phyloP scores from a whole-genome alignment of 1,139 yeast species.

The Kodamaea suecica region DNA sequence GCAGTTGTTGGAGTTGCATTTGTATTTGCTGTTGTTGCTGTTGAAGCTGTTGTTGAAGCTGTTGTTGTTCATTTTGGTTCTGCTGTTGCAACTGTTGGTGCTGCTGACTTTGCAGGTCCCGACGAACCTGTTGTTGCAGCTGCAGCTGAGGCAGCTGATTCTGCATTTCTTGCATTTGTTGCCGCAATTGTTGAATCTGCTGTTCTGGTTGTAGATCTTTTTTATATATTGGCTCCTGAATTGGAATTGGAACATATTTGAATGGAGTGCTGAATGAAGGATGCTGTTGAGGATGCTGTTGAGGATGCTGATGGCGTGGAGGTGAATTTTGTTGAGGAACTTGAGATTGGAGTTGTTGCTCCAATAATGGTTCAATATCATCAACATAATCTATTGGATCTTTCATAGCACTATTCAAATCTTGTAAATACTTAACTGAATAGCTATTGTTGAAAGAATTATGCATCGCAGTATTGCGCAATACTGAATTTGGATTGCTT shows the following conservation, averaged over 20 bases:
- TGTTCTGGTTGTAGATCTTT: slow-evolving; percentile 9
- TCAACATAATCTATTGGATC: slow-evolving; percentile 32
- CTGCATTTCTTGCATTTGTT: slow-evolving; percentile 5
- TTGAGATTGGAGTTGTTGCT: slow-evolving; percentile 4
- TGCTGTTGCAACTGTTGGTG: slow-evolving; percentile 9
- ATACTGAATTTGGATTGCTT: slow-evolving; percentile 10
- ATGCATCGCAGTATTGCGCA: slow-evolving; percentile 7
- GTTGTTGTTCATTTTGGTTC: slow-evolving; percentile 11
- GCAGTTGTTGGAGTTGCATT: slow-evolving; percentile 5
- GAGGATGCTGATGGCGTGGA: slow-evolving; percentile 2
- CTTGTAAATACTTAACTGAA: slow-evolving; percentile 45
- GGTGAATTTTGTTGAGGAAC: neutral
- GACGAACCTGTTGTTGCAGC: slow-evolving; percentile 9
- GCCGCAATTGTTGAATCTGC: slow-evolving; percentile 7
- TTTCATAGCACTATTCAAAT: slow-evolving; percentile 20
- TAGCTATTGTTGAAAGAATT: slow-evolving; percentile 25
- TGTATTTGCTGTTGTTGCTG: slow-evolving; percentile 1
- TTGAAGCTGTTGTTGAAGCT: slow-evolving; percentile 2
- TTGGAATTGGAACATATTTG: slow-evolving; percentile 43
- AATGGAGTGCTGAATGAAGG: slow-evolving; percentile 8
- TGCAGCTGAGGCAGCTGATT: slow-evolving; percentile 6
- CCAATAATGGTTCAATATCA: slow-evolving; percentile 41
- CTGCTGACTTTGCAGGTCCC: no score
- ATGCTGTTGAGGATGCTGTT: slow-evolving; percentile 9
- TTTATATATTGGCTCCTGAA: slow-evolving; percentile 32